Percentiles rank a stretch among this genome's conserved stretches.
Evolutionary conservation across 768 basidiomycete species (phyloP).

Genomic region (Mycena filopes): DNA sequence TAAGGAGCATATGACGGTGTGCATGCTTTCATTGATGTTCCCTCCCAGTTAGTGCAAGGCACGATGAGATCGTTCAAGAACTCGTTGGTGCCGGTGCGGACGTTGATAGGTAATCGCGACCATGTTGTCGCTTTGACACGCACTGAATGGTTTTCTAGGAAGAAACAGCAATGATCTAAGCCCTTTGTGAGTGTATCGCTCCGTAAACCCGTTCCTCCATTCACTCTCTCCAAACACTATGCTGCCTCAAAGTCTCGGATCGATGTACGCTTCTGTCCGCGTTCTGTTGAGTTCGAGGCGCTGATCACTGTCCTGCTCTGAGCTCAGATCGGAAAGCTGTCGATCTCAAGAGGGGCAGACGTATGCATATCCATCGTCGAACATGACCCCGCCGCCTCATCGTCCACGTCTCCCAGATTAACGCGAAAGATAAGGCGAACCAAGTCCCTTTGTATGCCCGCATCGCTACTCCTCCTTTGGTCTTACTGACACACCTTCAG

Average conservation of each 20-base stretch:
- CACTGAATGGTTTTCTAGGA: constrained; percentile 49
- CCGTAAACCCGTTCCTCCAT: constrained; percentile 25
- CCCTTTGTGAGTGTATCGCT: constrained; percentile 68
- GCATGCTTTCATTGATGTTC: constrained; percentile 27
- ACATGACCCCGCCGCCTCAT: constrained; percentile 46
- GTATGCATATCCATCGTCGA: constrained; percentile 63
- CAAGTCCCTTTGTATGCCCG: constrained; percentile 84
- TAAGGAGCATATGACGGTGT: constrained; percentile 41
- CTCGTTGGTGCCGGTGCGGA: constrained; percentile 86
- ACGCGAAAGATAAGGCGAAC: constrained; percentile 92
- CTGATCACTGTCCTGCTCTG: constrained; percentile 43
- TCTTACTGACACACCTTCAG: constrained; percentile 52
- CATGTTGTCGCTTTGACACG: constrained; percentile 25
- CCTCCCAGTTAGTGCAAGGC: constrained; percentile 80
- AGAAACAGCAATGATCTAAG: constrained; percentile 87
- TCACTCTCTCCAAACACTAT: constrained; percentile 73
- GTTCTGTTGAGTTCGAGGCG: constrained; percentile 32
- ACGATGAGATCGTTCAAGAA: constrained; percentile 78
- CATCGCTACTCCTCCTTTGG: constrained; percentile 34
- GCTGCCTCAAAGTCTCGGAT: constrained; percentile 92
- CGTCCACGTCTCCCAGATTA: constrained; percentile 69
- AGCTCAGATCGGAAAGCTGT: constrained; percentile 88
- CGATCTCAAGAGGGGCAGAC: constrained; percentile 91
- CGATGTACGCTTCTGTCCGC: constrained; percentile 63
- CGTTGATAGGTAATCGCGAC: constrained; percentile 62